Conservation (phyloP, 768 basidiomycete species). For the Phlebiopsis gigantea region DNA sequence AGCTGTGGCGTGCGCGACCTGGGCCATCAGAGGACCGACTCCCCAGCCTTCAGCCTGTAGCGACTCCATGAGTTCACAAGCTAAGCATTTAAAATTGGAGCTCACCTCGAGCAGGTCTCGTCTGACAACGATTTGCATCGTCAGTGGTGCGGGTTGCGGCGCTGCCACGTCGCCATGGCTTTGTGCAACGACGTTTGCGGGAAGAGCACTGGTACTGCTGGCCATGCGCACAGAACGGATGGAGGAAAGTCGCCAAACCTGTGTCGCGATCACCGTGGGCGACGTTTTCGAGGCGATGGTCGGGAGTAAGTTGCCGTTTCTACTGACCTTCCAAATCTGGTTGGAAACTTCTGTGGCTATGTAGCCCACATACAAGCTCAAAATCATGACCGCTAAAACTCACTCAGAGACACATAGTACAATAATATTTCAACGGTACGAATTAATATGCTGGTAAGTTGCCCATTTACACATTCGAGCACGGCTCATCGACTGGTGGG, state of each 20-base stretch:
- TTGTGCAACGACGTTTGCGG: too few species aligned
- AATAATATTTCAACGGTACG: too few species aligned
- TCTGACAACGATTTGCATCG: constrained; percentile 41
- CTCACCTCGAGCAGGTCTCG: constrained; percentile 37
- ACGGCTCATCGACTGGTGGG: too few species aligned
- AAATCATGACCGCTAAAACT: too few species aligned
- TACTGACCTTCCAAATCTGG: not conserved
- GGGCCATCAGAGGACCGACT: constrained; percentile 39
- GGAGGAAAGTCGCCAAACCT: not conserved
- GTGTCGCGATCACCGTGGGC: not conserved
- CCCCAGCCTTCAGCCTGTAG: constrained; percentile 37
- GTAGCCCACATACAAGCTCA: too few species aligned
- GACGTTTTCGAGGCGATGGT: not conserved
- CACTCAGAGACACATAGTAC: too few species aligned
- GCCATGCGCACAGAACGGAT: not conserved
- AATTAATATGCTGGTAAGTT: too few species aligned
- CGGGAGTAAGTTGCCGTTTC: not conserved
- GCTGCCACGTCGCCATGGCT: too few species aligned
- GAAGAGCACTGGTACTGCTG: too few species aligned
- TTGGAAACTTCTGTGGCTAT: too few species aligned
- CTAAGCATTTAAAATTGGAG: not conserved
- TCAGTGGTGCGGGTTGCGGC: constrained; percentile 14
- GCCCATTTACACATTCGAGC: too few species aligned
- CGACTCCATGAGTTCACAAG: not conserved
- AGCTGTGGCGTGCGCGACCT: constrained; percentile 37